These are phyloP conservation scores for Schizophyllum commune DNA, from an alignment of 1,284 basidiomycete genomes.

Conservation along the genomic window DNA sequence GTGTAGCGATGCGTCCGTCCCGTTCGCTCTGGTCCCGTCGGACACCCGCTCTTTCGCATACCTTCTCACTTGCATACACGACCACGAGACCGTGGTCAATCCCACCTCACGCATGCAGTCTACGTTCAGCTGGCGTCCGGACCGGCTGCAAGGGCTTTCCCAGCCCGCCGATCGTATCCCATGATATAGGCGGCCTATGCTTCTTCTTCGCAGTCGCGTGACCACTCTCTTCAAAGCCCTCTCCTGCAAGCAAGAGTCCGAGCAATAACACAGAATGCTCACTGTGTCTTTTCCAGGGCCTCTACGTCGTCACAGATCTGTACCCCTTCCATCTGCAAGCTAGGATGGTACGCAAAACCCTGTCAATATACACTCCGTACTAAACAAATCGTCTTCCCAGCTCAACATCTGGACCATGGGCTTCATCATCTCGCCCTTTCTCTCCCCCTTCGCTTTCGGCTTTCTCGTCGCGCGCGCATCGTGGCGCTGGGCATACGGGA, in stretches of 20 bases:
- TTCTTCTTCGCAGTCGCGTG: background rate
- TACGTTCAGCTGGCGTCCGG: too few species aligned
- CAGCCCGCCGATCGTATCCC: too few species aligned
- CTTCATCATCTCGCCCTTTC: constrained; percentile 57
- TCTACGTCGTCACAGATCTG: constrained; percentile 60
- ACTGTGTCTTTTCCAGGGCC: constrained; percentile 45
- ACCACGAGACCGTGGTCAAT: too few species aligned
- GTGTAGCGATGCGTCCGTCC: background rate
- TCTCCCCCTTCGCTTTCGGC: constrained; percentile 64
- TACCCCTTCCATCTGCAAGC: constrained; percentile 74
- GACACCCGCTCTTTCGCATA: background rate
- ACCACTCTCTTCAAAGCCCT: background rate
- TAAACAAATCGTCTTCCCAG: constrained; percentile 19
- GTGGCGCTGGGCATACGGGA: constrained; percentile 70
- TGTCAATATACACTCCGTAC: background rate
- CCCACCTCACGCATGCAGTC: too few species aligned
- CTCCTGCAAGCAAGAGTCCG: background rate
- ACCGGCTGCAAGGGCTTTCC: background rate
- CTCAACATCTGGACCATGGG: constrained; percentile 70
- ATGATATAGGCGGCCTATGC: background rate
- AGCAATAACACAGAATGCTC: too few species aligned
- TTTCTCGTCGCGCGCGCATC: constrained; percentile 58
- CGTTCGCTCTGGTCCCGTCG: background rate
- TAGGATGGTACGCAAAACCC: constrained; percentile 39
- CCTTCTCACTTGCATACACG: background rate